A percentile compares a stretch with the other conserved stretches of the same genome.
Evolutionary conservation across 768 basidiomycete genomes (phyloP).

Genomic region (Steccherinum ochraceum): DNA sequence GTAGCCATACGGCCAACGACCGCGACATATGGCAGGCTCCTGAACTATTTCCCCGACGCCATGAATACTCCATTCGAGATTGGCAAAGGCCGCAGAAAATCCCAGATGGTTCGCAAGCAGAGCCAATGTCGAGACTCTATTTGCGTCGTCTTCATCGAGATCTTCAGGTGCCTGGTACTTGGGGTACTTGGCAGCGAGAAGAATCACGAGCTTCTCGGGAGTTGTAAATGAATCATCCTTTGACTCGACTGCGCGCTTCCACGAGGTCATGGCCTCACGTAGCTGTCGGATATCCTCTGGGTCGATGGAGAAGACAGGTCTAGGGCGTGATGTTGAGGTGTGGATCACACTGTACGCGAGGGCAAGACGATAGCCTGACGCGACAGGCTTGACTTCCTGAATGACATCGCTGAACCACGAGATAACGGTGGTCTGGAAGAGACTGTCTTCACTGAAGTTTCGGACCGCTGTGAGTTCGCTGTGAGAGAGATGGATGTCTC

Average conservation of each 20-base stretch:
- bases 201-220: constrained; percentile 23
- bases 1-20: constrained; percentile 3
- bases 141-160: constrained; percentile 35
- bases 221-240: constrained; percentile 14
- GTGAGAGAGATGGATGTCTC: constrained; percentile 38
- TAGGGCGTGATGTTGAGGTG: constrained; percentile 17
- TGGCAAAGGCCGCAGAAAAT: constrained; percentile 32
- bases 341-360: constrained; percentile 48
- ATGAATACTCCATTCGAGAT: constrained; percentile 23
- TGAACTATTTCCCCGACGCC: constrained; percentile 11
- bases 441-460: constrained; percentile 28
- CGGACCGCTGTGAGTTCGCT: constrained; percentile 25
- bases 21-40: too few relatives aligned
- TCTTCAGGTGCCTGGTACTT: constrained; percentile 20
- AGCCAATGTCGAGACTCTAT: constrained; percentile 25
- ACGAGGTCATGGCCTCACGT: constrained; percentile 29
- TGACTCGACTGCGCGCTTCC: too few relatives aligned
- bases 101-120: constrained; percentile 27
- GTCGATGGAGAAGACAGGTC: constrained; percentile 25
- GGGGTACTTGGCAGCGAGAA: constrained; percentile 30
- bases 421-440: constrained; percentile 29
- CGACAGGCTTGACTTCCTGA: constrained; percentile 44
- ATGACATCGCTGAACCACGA: constrained; percentile 50
- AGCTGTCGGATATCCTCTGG: constrained; percentile 17
- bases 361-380: constrained; percentile 42